Percentiles rank a stretch among this genome's conserved stretches.
Conservation (phyloP, 2,329 filamentous ascomycete genomes). For the Lecanicillium sp. region DNA sequence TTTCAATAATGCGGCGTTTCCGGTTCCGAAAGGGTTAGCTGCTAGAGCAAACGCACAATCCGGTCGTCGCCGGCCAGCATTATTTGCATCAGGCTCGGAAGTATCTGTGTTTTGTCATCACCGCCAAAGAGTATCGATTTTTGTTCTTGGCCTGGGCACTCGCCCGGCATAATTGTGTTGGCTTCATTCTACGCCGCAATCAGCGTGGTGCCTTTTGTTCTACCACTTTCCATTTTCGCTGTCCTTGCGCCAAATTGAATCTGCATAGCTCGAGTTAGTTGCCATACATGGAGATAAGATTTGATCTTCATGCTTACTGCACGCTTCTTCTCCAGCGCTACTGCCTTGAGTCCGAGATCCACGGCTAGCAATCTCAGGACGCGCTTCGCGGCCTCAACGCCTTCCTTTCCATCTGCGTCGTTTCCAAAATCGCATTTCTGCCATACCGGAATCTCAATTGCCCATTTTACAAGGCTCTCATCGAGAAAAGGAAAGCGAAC, state of each 20-base stretch:
- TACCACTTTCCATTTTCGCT: slow-evolving; percentile 72
- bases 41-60: slow-evolving; percentile 43
- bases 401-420: slow-evolving; percentile 23
- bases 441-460: slow-evolving; percentile 66
- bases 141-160: neutral
- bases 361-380: slow-evolving; percentile 71
- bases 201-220: slow-evolving; percentile 61
- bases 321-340: slow-evolving; percentile 85
- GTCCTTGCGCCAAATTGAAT: slow-evolving; percentile 80
- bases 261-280: slow-evolving; percentile 29
- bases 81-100: slow-evolving; percentile 49
- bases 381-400: slow-evolving; percentile 73
- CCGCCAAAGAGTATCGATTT: slow-evolving; percentile 32
- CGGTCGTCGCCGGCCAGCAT: slow-evolving; percentile 8
- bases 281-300: neutral
- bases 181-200: slow-evolving; percentile 27
- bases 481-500: slow-evolving; percentile 88
- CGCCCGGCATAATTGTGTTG: too few species aligned
- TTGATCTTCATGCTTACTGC: slow-evolving; percentile 51
- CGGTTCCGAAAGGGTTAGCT: slow-evolving; percentile 39
- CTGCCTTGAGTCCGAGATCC: slow-evolving; percentile 62
- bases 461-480: slow-evolving; percentile 77
- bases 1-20: slow-evolving; percentile 20
- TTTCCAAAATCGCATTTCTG: slow-evolving; percentile 85
- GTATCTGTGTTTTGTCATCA: slow-evolving; percentile 70